Evolutionary conservation across 495 filamentous ascomycete species (phyloP).

Genomic region (Filosporella fistucella): DNA sequence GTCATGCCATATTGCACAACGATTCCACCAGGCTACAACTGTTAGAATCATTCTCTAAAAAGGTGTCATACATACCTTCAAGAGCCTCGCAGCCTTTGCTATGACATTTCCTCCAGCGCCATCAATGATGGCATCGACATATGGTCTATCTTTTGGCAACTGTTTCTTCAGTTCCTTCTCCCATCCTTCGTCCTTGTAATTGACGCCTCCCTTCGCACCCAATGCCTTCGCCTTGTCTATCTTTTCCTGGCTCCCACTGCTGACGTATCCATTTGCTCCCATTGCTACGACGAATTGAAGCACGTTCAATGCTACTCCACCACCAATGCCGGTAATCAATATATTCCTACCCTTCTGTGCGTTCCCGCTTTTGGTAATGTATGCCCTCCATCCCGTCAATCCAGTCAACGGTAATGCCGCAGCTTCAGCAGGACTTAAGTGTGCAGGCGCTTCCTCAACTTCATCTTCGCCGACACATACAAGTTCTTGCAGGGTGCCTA

Average conservation of each 20-base stretch:
- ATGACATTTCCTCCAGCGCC: constrained; percentile 75
- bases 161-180: constrained; percentile 56
- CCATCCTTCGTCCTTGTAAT: constrained; percentile 62
- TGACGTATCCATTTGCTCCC: constrained; percentile 67
- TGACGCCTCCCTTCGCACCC: constrained; percentile 66
- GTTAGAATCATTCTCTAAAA: constrained; percentile 9
- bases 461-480: constrained; percentile 64
- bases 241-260: constrained; percentile 59
- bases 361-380: constrained; percentile 65
- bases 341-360: constrained; percentile 57
- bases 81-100: constrained; percentile 46
- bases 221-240: constrained; percentile 56
- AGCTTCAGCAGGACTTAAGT: constrained; percentile 66
- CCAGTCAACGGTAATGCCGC: constrained; percentile 79
- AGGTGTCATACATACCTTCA: constrained; percentile 42
- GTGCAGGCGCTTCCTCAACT: constrained; percentile 67
- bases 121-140: constrained; percentile 68
- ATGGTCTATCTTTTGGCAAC: constrained; percentile 53
- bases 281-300: constrained; percentile 64
- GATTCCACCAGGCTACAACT: constrained; percentile 49
- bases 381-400: constrained; percentile 81
- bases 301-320: constrained; percentile 70
- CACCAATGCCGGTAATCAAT: constrained; percentile 74
- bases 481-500: constrained; percentile 69
- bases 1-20: constrained; percentile 78